Evolutionary conservation across 2,329 filamentous ascomycete species (phyloP), one percentile per base, ranked within the genome.

Genomic region (Colletotrichum sp.): DNA sequence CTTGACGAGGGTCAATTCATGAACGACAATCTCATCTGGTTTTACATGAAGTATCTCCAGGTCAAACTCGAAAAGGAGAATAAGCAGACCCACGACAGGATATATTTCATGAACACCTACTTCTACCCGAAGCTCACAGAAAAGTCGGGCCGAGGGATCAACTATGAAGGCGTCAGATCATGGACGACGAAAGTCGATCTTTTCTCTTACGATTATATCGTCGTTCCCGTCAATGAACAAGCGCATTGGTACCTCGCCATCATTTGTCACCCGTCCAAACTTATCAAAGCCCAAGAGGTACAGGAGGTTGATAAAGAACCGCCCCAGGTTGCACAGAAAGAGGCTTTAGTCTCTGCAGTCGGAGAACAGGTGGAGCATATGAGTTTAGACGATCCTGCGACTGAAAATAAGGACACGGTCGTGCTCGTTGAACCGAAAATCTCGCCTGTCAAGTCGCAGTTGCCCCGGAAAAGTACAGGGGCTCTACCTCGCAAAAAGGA

Each of bases 211-310:
- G 95, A 98, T 82, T 98, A 96, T 83, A 93, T 99, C 75, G 90
- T 99, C 13, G 94, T 99, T 8, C 97, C 97, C 0, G 95, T 99
- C 83, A 98, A 98, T 80, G 95, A 98, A 82, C 88, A 92, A 79
- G 86, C 89, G 2, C 97, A 99, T 84, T 99, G 98, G 97, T 99
- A 97, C 84, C 88, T 99, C 78, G 96, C 95, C 16, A 96, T 99
- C 72, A 96, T 99, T 69, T 98, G 95, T 89, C 98, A 99, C 81
- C 90, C 96, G 4, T 90, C 92, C 5, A 92, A 90, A 68, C 88
- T 97, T 26, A 81, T 92, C 9, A 83, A 82, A 3, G 67, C 73
- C n/a, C 39, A 77, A 13, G 77, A 78, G 24, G 60, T 64, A 15
- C 30, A 44, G 3, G 36, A 15, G 32, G 21, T 64, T 66, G 18